These are phyloP conservation scores for Diaporthe ilicicola DNA, from an alignment of 2,329 filamentous ascomycete species.

Conservation along the genomic window DNA sequence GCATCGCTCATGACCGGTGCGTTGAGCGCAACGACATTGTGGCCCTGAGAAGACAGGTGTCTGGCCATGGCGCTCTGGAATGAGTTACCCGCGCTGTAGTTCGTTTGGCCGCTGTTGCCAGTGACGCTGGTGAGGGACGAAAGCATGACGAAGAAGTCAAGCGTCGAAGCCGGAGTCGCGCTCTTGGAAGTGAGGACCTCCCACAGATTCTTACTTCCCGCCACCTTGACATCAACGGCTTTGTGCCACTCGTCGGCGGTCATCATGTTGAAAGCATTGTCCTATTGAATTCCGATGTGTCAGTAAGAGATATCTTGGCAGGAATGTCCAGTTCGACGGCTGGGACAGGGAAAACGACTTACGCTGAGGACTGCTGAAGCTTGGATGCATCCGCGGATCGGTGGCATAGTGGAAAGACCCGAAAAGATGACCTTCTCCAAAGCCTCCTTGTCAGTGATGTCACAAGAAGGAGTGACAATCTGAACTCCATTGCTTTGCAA, in stretches of 20 bases:
- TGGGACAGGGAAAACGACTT: too few relatives aligned
- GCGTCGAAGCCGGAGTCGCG: too few relatives aligned
- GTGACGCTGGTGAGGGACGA: constrained; percentile 3
- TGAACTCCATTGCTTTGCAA: constrained; percentile 15
- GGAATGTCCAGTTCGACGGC: too few relatives aligned
- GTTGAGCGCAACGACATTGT: constrained; percentile 35
- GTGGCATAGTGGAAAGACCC: background rate
- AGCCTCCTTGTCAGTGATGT: constrained; percentile 25
- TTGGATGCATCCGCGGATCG: constrained; percentile 1
- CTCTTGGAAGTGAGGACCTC: too few relatives aligned
- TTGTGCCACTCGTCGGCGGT: background rate
- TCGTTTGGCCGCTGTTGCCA: constrained; percentile 19
- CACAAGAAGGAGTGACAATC: constrained; percentile 29
- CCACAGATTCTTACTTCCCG: background rate
- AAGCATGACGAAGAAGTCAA: constrained; percentile 31
- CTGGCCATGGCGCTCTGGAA: constrained; percentile 37
- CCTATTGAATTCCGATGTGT: too few relatives aligned
- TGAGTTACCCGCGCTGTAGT: constrained; percentile 27
- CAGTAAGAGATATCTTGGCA: too few relatives aligned
- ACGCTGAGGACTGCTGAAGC: background rate
- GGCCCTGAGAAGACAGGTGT: constrained; percentile 35
- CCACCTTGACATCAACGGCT: background rate
- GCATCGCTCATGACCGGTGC: constrained; percentile 31
- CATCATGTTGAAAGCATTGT: background rate
- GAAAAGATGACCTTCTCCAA: background rate